Evolutionary conservation across 768 basidiomycete species (phyloP).

Genomic region (Phanerochaete sordida): DNA sequence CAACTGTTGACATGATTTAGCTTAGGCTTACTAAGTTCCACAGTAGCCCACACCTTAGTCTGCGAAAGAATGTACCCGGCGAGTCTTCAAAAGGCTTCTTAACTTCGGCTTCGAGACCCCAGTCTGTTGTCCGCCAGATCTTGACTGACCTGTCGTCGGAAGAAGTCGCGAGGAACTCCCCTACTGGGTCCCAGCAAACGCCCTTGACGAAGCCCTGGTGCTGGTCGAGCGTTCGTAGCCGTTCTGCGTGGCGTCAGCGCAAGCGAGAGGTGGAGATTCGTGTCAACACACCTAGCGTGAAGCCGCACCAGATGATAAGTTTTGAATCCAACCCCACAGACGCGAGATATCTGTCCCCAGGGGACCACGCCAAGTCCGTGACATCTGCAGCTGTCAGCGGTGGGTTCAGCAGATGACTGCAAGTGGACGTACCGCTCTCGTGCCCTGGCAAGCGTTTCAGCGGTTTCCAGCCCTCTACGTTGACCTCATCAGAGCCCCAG

Average conservation of each 20-base stretch:
- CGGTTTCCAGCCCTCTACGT: slow-evolving; percentile 97
- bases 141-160: slow-evolving; percentile 96
- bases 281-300: slow-evolving; percentile 66
- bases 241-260: slow-evolving; percentile 46
- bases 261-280: background rate
- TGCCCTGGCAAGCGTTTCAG: slow-evolving; percentile 90
- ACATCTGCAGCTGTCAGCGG: slow-evolving; percentile 57
- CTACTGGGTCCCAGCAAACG: slow-evolving; percentile 98
- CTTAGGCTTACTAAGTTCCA: background rate
- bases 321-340: slow-evolving; percentile 91
- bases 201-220: slow-evolving; percentile 99
- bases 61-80: slow-evolving; percentile 91
- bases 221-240: slow-evolving; percentile 75
- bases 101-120: slow-evolving; percentile 82
- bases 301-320: slow-evolving; percentile 93
- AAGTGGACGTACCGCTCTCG: slow-evolving; percentile 69
- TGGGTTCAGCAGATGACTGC: background rate
- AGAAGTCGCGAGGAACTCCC: slow-evolving; percentile 95
- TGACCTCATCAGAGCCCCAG: slow-evolving; percentile 94
- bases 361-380: slow-evolving; percentile 93
- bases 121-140: slow-evolving; percentile 94
- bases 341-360: slow-evolving; percentile 88
- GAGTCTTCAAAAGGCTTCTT: slow-evolving; percentile 91
- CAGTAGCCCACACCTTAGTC: slow-evolving; percentile 60
- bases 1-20: slow-evolving; percentile 51